Conservation (phyloP, 345 rosid genomes). For the Eucalyptus guilfoylei region DNA sequence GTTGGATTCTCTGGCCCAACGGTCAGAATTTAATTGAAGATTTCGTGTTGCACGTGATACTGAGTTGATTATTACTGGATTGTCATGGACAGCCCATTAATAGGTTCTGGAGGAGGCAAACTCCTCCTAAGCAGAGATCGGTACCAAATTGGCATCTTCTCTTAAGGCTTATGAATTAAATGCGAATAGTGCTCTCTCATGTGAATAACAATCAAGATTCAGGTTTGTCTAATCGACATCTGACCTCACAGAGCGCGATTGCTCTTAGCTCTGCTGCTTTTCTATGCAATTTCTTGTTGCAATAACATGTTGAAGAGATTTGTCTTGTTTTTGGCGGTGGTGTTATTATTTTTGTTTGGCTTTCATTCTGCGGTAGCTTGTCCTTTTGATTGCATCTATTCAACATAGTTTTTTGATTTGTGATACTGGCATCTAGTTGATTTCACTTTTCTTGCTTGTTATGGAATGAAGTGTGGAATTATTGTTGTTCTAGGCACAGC, state of each 20-base stretch:
- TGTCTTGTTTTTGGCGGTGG: background rate
- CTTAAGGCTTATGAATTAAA: background rate
- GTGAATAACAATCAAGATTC: background rate
- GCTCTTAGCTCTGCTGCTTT: background rate
- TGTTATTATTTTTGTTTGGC: background rate
- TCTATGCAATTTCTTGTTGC: background rate
- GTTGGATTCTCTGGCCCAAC: background rate
- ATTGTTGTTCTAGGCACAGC: background rate
- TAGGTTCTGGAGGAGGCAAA: background rate
- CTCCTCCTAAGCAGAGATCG: background rate
- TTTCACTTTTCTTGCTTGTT: background rate
- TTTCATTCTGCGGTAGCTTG: background rate
- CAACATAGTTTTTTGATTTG: background rate
- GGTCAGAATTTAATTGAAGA: background rate
- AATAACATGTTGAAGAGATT: background rate
- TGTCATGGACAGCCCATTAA: background rate
- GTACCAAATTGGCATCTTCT: background rate
- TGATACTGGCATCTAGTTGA: background rate
- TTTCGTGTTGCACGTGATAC: background rate
- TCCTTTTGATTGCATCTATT: background rate
- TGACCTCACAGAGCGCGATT: background rate
- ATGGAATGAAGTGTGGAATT: background rate
- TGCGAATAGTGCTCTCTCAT: background rate
- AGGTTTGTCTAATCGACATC: background rate
- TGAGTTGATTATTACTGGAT: background rate